Evolutionary conservation across 805 yeast species (phyloP).

Genomic region (Sugiyamaella mastotermitis): DNA sequence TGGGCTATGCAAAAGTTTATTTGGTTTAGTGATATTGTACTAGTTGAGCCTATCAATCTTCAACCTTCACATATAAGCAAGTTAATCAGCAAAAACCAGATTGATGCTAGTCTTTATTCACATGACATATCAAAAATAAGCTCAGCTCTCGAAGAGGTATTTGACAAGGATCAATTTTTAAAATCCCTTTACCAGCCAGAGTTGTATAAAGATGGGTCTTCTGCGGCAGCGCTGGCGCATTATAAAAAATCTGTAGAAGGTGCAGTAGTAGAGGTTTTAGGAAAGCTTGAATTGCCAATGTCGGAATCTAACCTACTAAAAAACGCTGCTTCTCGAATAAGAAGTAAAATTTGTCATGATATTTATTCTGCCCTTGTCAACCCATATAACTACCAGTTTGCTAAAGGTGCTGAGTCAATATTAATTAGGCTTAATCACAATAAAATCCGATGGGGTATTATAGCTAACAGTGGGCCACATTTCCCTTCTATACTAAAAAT

Average conservation of each 20-base stretch:
- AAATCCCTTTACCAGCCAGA: background rate
- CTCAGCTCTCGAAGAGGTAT: too few species aligned
- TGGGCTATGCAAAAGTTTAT: slow-evolving; percentile 4
- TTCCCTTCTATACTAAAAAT: slow-evolving; percentile 13
- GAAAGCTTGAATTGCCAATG: background rate
- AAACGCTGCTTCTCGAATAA: background rate
- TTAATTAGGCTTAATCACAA: slow-evolving; percentile 10
- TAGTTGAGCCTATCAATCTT: slow-evolving; percentile 6
- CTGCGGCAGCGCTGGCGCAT: slow-evolving; percentile 11
- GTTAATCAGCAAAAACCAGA: background rate
- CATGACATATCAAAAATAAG: background rate
- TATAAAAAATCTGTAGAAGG: slow-evolving; percentile 9
- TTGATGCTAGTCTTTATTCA: background rate
- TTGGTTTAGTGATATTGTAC: slow-evolving; percentile 14
- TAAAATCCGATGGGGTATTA: slow-evolving; percentile 24
- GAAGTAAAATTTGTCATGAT: slow-evolving; percentile 3
- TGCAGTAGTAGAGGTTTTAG: slow-evolving; percentile 2
- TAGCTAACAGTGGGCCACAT: slow-evolving; percentile 24
- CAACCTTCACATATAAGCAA: background rate
- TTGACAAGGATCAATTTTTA: too few species aligned
- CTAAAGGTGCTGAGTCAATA: slow-evolving; percentile 12
- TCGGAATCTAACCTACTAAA: background rate
- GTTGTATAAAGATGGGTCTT: background rate
- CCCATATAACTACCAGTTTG: slow-evolving; percentile 17
- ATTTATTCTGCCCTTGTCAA: slow-evolving; percentile 9